Percentiles rank a stretch among this genome's conserved stretches.
These are phyloP conservation scores for Talaromyces sp. DNA, from an alignment of 2,329 filamentous ascomycete species.

Conservation along the genomic window DNA sequence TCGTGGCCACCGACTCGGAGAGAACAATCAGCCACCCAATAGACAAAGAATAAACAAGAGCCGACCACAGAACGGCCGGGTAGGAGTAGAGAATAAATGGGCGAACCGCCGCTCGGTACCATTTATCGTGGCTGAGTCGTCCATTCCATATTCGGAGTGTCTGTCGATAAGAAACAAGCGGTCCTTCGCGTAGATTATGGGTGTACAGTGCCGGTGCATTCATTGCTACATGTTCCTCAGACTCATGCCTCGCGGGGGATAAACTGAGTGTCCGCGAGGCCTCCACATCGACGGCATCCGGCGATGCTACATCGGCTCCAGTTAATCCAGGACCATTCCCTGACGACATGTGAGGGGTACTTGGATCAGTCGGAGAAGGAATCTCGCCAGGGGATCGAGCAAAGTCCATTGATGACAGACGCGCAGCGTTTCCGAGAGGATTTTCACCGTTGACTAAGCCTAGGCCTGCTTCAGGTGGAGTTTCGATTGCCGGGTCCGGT, in stretches of 20 bases:
- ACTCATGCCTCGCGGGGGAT: slow-evolving; percentile 33
- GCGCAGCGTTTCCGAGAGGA: slow-evolving; percentile 19
- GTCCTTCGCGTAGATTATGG: slow-evolving; percentile 61
- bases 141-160: slow-evolving; percentile 76
- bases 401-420: slow-evolving; percentile 17
- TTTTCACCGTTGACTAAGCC: background rate
- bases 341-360: background rate
- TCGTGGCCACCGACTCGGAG: slow-evolving; percentile 77
- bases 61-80: slow-evolving; percentile 83
- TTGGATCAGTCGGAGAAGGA: background rate
- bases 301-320: background rate
- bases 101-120: slow-evolving; percentile 71
- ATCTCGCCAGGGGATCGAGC: background rate
- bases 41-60: slow-evolving; percentile 78
- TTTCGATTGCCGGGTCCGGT: background rate
- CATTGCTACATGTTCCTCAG: slow-evolving; percentile 28
- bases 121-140: slow-evolving; percentile 71
- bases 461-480: background rate
- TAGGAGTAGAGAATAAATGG: slow-evolving; percentile 87
- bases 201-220: slow-evolving; percentile 58
- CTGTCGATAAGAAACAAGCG: slow-evolving; percentile 67
- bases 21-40: slow-evolving; percentile 95
- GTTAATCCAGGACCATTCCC: background rate
- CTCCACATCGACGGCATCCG: slow-evolving; percentile 28
- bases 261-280: slow-evolving; percentile 21